Evolutionary conservation across 75 land plant species (phyloP), one percentile per base, ranked within the genome.

Genomic region (Selaginella tamariscina): DNA sequence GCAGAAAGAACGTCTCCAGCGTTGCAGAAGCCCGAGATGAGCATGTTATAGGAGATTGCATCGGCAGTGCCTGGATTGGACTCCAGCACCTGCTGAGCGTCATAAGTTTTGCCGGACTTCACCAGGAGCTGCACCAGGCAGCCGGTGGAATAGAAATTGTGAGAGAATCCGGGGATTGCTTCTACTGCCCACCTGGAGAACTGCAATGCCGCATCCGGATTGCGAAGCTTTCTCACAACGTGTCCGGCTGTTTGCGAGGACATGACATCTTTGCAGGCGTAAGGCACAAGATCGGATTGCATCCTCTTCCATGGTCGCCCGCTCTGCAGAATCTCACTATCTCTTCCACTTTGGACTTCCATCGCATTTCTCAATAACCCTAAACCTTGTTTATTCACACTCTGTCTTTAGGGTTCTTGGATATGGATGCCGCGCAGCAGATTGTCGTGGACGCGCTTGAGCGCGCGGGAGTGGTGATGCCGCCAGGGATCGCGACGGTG

Each of bases 351-450:
- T 5, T 39, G 15, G 49, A 15, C 49, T 5, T 15, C 49, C 49
- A 5, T 39, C 49, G 5, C 49, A 39, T 39, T 39, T 15, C 49
- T n/a, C n/a, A n/a, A n/a, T n/a, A n/a, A n/a, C n/a, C n/a, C n/a
- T n/a, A n/a, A n/a, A n/a, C n/a, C n/a, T n/a, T n/a, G n/a, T n/a
- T n/a, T n/a, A n/a, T n/a, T n/a, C n/a, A n/a, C n/a, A n/a, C n/a
- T n/a, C n/a, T n/a, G n/a, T 39, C 15, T 39, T 39, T 39, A 39
- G 49, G 49, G 49, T 39, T 39, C 5, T 39, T 39, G 49, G 5
- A 5, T 15, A 88, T 88, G 91, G 91, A 85, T 32, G 91, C 83
- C 65, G 83, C 88, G 31, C 73, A 81, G 33, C 76, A 81, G 66
- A 81, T 88, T 11, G 67, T 88, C 49, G 27, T 85, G 21, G 74